phyloP scores from a whole-genome alignment of 768 basidiomycete genomes.

The Rossbeevera mucosa region DNA sequence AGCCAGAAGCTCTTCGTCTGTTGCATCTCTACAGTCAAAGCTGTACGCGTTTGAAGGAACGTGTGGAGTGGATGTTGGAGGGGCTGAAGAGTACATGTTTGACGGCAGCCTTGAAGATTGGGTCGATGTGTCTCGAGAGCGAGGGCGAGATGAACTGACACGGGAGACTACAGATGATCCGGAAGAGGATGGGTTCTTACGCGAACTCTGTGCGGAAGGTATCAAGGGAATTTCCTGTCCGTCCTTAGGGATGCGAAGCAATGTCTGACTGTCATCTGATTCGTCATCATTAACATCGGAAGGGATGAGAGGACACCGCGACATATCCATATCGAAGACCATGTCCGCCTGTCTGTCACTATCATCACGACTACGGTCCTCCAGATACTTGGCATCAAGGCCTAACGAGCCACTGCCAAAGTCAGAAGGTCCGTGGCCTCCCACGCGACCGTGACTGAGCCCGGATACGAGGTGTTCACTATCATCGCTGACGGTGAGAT shows the following conservation, averaged over 20 bases:
- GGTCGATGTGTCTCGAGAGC: constrained; percentile 17
- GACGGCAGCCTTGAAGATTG: background rate
- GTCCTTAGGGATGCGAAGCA: constrained; percentile 26
- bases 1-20: constrained; percentile 13
- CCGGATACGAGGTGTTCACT: constrained; percentile 19
- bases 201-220: background rate
- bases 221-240: constrained; percentile 14
- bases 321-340: constrained; percentile 21
- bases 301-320: constrained; percentile 17
- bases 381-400: constrained; percentile 6
- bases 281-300: constrained; percentile 28
- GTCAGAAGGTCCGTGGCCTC: background rate
- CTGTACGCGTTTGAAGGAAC: constrained; percentile 7
- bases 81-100: background rate
- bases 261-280: constrained; percentile 26
- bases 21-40: background rate
- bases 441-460: constrained; percentile 8
- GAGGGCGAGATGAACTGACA: constrained; percentile 24
- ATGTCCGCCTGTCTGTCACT: constrained; percentile 6
- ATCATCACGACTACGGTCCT: constrained; percentile 7
- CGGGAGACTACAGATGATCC: constrained; percentile 17
- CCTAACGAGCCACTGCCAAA: background rate
- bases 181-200: background rate
- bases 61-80: background rate
- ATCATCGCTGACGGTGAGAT: constrained; percentile 15